Evolutionary conservation across 2,329 filamentous ascomycete genomes (phyloP).

Genomic region (Acephala macrosclerotiorum): DNA sequence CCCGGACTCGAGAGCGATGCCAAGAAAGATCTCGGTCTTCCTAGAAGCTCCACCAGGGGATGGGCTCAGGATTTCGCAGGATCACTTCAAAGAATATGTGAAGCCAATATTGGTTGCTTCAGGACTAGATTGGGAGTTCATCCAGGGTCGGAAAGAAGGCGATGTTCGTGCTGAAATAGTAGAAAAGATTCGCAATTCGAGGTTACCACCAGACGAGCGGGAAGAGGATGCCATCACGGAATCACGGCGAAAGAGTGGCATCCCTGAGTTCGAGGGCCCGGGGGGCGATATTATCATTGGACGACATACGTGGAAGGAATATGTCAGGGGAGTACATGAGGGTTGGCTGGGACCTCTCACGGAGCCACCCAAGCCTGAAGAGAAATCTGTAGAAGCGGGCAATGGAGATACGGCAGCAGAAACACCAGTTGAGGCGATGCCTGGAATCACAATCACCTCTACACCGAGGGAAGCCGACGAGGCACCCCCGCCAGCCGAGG

Average conservation of each 20-base stretch:
- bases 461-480: slow-evolving; percentile 40
- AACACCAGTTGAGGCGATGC: slow-evolving; percentile 35
- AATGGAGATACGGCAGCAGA: slow-evolving; percentile 22
- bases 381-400: slow-evolving; percentile 27
- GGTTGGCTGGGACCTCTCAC: slow-evolving; percentile 92
- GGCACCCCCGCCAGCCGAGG: not conserved
- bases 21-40: slow-evolving; percentile 85
- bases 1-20: slow-evolving; percentile 69
- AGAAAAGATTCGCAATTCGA: slow-evolving; percentile 80
- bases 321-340: slow-evolving; percentile 90
- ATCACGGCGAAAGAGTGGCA: slow-evolving; percentile 69
- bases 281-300: slow-evolving; percentile 90
- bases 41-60: slow-evolving; percentile 88
- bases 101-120: slow-evolving; percentile 92
- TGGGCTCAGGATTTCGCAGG: slow-evolving; percentile 81
- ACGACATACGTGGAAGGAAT: slow-evolving; percentile 96
- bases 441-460: slow-evolving; percentile 39
- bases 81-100: slow-evolving; percentile 95
- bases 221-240: slow-evolving; percentile 66
- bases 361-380: slow-evolving; percentile 55
- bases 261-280: slow-evolving; percentile 75
- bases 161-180: slow-evolving; percentile 88
- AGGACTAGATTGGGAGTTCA: slow-evolving; percentile 93
- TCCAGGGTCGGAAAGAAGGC: slow-evolving; percentile 91
- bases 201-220: slow-evolving; percentile 51